phyloP scores from a whole-genome alignment of 2,329 filamentous ascomycete genomes.

The Paraphaeosphaeria sporulosa region DNA sequence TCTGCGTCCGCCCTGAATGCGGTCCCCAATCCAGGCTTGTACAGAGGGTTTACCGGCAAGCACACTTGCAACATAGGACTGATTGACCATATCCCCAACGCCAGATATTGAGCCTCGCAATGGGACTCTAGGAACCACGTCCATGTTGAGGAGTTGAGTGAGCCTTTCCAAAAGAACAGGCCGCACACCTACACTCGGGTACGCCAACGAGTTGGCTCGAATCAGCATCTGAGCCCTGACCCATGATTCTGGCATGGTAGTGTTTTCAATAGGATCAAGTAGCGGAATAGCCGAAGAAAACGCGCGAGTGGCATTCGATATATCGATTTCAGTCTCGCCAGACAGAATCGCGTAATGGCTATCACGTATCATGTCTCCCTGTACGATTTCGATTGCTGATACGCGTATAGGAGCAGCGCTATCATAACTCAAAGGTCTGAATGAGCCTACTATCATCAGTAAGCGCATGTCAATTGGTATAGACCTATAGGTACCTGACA shows the following conservation, averaged over 20 bases:
- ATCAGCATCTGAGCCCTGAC: slow-evolving; percentile 64
- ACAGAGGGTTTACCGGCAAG: slow-evolving; percentile 58
- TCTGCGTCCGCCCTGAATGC: slow-evolving; percentile 18
- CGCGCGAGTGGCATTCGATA: slow-evolving; percentile 14
- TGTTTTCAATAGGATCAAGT: slow-evolving; percentile 21
- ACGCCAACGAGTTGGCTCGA: slow-evolving; percentile 63
- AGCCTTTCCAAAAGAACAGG: slow-evolving; percentile 57
- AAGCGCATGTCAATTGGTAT: not conserved
- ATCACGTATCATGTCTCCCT: slow-evolving; percentile 17
- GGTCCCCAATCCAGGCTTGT: slow-evolving; percentile 43
- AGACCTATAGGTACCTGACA: slow-evolving; percentile 10
- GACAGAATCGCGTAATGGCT: slow-evolving; percentile 22
- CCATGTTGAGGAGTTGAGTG: slow-evolving; percentile 44
- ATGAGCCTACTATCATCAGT: slow-evolving; percentile 11
- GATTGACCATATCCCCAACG: slow-evolving; percentile 64
- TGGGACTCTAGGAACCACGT: slow-evolving; percentile 60
- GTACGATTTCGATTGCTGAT: slow-evolving; percentile 15
- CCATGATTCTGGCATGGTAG: slow-evolving; percentile 50
- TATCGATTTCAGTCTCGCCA: slow-evolving; percentile 21
- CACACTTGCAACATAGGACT: slow-evolving; percentile 61
- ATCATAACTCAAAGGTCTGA: slow-evolving; percentile 15
- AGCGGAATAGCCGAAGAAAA: slow-evolving; percentile 21
- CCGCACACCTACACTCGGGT: slow-evolving; percentile 64
- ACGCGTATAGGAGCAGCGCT: slow-evolving; percentile 11
- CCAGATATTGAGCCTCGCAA: slow-evolving; percentile 66